phyloP scores from a whole-genome alignment of 2,329 filamentous ascomycete genomes.

The Pseudogymnoascus sp. region DNA sequence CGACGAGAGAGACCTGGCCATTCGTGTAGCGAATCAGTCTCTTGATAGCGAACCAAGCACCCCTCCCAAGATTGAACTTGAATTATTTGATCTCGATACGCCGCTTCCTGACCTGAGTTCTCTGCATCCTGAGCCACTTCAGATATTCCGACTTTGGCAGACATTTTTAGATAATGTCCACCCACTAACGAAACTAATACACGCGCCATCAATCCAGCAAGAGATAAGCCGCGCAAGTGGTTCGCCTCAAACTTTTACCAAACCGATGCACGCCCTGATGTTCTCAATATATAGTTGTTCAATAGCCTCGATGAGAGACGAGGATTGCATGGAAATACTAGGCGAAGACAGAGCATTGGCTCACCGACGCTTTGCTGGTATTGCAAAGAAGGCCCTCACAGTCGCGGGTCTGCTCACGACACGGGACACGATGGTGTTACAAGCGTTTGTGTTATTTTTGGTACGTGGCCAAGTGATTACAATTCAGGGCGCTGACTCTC shows the following conservation, averaged over 20 bases:
- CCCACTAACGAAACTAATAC: conserved; percentile 61
- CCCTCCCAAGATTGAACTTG: conserved; percentile 42
- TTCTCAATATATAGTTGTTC: conserved; percentile 59
- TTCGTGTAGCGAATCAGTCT: conserved; percentile 12
- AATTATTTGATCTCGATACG: conserved; percentile 43
- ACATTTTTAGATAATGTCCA: conserved; percentile 65
- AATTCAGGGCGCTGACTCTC: not conserved
- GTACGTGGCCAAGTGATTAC: conserved; percentile 38
- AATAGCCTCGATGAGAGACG: conserved; percentile 51
- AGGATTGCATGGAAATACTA: conserved; percentile 47
- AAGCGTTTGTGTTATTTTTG: conserved; percentile 62
- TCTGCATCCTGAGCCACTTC: conserved; percentile 51
- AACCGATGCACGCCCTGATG: conserved; percentile 59
- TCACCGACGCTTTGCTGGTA: conserved; percentile 48
- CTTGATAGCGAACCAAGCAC: conserved; percentile 37
- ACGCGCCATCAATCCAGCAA: conserved; percentile 59
- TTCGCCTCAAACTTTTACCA: conserved; percentile 38
- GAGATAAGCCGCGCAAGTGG: conserved; percentile 57
- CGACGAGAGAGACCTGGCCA: conserved; percentile 26
- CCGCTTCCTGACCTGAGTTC: conserved; percentile 36
- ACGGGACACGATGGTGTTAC: conserved; percentile 58
- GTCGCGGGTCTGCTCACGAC: conserved; percentile 61
- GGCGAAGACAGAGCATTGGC: conserved; percentile 47
- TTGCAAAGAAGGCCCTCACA: conserved; percentile 57
- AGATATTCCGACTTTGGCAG: conserved; percentile 63